A percentile compares a stretch with the other conserved stretches of the same genome.
These are phyloP conservation scores for Erigeron canadensis DNA, from an alignment of 129 eudicot species.

Conservation along the genomic window DNA sequence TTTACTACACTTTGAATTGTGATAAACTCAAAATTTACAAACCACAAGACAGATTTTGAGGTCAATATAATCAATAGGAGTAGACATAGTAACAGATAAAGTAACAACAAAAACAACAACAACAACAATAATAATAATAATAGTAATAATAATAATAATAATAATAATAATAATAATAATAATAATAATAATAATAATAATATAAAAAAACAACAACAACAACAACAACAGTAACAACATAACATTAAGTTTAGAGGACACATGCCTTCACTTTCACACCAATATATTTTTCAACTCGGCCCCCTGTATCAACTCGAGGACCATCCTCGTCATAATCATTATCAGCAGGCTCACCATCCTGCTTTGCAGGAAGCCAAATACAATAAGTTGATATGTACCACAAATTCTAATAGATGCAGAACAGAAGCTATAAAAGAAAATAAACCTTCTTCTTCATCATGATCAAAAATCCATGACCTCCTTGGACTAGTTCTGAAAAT, in stretches of 20 bases:
- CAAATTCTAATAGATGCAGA: neutral
- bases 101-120: too few species aligned
- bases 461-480: slow-evolving; percentile 88
- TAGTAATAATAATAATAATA: too few species aligned
- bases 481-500: slow-evolving; percentile 95
- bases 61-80: too few species aligned
- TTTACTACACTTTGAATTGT: too few species aligned
- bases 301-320: slow-evolving; percentile 72
- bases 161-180: too few species aligned
- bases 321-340: slow-evolving; percentile 86
- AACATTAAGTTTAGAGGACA: neutral
- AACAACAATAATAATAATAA: too few species aligned
- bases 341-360: slow-evolving; percentile 85
- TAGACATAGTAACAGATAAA: too few species aligned
- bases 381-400: slow-evolving; percentile 14
- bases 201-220: too few species aligned
- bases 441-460: slow-evolving; percentile 98
- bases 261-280: slow-evolving; percentile 99
- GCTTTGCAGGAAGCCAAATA: slow-evolving; percentile 11
- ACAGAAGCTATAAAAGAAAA: slow-evolving; percentile 11
- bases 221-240: neutral
- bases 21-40: too few species aligned
- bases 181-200: neutral
- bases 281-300: slow-evolving; percentile 92
- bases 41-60: too few species aligned